Conservation (phyloP, 2,329 filamentous ascomycete genomes). For the Ophiocordyceps camponoti-floridani region DNA sequence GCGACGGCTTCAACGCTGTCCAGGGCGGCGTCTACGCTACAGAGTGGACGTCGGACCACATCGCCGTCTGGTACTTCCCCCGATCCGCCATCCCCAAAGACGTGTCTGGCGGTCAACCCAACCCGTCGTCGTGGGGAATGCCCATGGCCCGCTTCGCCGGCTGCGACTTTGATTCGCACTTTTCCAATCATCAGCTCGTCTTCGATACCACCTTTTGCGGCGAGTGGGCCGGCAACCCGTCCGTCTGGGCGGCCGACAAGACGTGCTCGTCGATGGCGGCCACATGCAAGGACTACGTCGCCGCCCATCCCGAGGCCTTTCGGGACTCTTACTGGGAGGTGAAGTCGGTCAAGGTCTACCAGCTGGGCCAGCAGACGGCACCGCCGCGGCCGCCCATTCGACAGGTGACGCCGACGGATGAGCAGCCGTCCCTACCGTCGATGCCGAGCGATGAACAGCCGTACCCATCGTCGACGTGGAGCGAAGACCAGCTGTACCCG, state of each 20-base stretch:
- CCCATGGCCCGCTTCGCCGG: slow-evolving; percentile 51
- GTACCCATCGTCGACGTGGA: neutral
- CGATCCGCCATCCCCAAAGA: slow-evolving; percentile 46
- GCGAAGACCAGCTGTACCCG: no score
- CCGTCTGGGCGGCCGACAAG: slow-evolving; percentile 38
- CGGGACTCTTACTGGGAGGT: slow-evolving; percentile 60
- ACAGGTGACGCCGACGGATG: neutral
- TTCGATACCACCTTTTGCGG: slow-evolving; percentile 80
- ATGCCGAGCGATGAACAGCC: neutral
- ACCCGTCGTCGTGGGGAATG: slow-evolving; percentile 49
- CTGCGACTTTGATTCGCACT: slow-evolving; percentile 56
- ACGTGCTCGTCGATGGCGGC: slow-evolving; percentile 41
- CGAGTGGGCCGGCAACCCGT: slow-evolving; percentile 53
- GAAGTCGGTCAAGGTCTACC: slow-evolving; percentile 50
- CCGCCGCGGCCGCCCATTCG: neutral
- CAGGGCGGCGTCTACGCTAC: slow-evolving; percentile 56
- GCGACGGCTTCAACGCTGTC: slow-evolving; percentile 50
- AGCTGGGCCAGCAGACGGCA: slow-evolving; percentile 2
- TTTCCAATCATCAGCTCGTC: slow-evolving; percentile 57
- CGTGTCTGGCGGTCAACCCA: slow-evolving; percentile 37
- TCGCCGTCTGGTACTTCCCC: slow-evolving; percentile 71
- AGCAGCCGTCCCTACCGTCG: neutral
- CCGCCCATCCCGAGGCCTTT: slow-evolving; percentile 52
- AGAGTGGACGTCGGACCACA: slow-evolving; percentile 56
- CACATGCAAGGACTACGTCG: slow-evolving; percentile 58